phyloP scores from a whole-genome alignment of 2,329 filamentous ascomycete genomes.

The Cryoendolithus antarcticus region DNA sequence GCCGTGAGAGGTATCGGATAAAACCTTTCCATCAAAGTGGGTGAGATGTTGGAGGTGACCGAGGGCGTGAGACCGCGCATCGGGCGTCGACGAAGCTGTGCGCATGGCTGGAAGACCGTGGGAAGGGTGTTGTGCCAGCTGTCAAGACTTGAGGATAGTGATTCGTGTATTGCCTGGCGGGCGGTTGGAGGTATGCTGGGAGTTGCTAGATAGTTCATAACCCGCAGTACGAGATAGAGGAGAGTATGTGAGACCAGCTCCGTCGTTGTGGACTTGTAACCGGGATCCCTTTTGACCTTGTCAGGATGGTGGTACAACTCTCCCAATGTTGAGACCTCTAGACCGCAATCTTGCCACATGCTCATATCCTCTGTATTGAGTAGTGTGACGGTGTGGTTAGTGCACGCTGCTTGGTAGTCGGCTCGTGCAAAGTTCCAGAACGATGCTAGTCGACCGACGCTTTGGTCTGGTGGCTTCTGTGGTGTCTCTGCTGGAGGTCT shows the following conservation, averaged over 20 bases:
- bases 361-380: constrained; percentile 48
- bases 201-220: constrained; percentile 51
- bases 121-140: constrained; percentile 47
- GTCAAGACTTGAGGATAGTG: constrained; percentile 45
- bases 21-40: constrained; percentile 40
- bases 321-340: constrained; percentile 43
- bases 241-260: constrained; percentile 47
- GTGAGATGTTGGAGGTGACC: too few species aligned
- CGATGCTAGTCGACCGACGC: constrained; percentile 42
- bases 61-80: too few species aligned
- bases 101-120: constrained; percentile 47
- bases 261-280: constrained; percentile 13
- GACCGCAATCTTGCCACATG: constrained; percentile 51
- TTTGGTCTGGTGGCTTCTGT: constrained; percentile 16
- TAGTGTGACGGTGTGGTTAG: constrained; percentile 48
- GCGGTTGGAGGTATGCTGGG: constrained; percentile 31
- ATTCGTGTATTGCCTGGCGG: constrained; percentile 35
- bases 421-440: constrained; percentile 55
- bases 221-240: constrained; percentile 52
- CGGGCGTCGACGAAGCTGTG: constrained; percentile 21
- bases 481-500: constrained; percentile 14
- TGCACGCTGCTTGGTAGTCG: constrained; percentile 30
- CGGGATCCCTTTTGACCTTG: constrained; percentile 45
- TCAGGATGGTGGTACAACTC: constrained; percentile 29
- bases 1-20: constrained; percentile 51